Evolutionary conservation across 2,329 filamentous ascomycete species (phyloP).

Genomic region (Elsinoe perseae): DNA sequence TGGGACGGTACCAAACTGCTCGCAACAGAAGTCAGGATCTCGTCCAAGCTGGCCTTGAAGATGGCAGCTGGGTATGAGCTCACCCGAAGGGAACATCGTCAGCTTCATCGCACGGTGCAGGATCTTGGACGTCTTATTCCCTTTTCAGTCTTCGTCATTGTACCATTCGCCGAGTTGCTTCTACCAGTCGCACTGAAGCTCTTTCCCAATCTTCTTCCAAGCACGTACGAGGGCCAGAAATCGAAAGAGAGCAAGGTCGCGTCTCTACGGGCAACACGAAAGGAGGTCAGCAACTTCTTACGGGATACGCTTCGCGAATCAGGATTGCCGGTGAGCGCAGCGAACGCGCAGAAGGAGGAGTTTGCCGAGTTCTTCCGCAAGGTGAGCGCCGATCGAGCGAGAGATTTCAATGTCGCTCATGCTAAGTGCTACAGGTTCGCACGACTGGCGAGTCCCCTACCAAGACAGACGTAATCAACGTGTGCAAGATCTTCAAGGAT

Average conservation of each 20-base stretch:
- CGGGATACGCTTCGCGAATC: slow-evolving; percentile 84
- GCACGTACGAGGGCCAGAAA: slow-evolving; percentile 89
- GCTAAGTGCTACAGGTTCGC: slow-evolving; percentile 38
- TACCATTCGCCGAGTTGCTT: slow-evolving; percentile 89
- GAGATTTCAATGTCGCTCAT: neutral
- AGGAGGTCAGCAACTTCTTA: slow-evolving; percentile 87
- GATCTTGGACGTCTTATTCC: slow-evolving; percentile 88
- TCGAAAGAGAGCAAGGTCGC: slow-evolving; percentile 83
- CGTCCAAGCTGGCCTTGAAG: slow-evolving; percentile 81
- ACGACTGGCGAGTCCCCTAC: slow-evolving; percentile 86
- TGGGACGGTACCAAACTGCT: slow-evolving; percentile 98
- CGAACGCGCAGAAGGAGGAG: slow-evolving; percentile 77
- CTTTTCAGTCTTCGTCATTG: slow-evolving; percentile 94
- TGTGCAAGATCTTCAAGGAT: slow-evolving; percentile 98
- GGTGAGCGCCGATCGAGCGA: slow-evolving; percentile 38
- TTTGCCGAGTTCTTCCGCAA: slow-evolving; percentile 98
- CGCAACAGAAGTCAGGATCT: slow-evolving; percentile 87
- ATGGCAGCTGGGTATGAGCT: slow-evolving; percentile 98
- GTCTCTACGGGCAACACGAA: slow-evolving; percentile 72
- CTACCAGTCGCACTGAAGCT: slow-evolving; percentile 85
- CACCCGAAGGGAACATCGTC: slow-evolving; percentile 83
- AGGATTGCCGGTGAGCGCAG: slow-evolving; percentile 77
- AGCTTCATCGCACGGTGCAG: slow-evolving; percentile 86
- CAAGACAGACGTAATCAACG: slow-evolving; percentile 87
- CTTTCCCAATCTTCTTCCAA: slow-evolving; percentile 95